Evolutionary conservation across 1,284 basidiomycete genomes (phyloP).

Genomic region (Ceratobasidium sp.): DNA sequence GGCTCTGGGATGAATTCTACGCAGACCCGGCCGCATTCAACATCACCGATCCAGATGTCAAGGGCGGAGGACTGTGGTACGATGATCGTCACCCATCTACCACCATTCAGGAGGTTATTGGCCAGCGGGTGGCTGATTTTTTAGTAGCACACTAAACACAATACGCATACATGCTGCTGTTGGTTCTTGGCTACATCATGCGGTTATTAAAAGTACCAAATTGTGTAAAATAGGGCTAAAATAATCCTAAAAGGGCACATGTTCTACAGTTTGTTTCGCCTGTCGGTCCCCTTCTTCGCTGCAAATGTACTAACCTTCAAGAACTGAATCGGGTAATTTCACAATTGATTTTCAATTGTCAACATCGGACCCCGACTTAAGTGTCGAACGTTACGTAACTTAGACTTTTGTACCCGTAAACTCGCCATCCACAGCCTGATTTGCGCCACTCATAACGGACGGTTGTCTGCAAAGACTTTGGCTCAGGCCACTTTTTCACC

Average conservation of each 20-base stretch:
- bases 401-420: conserved; percentile 11
- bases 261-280: too few species aligned
- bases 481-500: conserved; percentile 14
- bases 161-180: too few species aligned
- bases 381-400: conserved; percentile 25
- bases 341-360: not conserved
- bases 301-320: not conserved
- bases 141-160: not conserved
- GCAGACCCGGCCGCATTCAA: conserved; percentile 59
- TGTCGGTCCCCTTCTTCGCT: too few species aligned
- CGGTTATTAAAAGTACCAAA: too few species aligned
- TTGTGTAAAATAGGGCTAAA: too few species aligned
- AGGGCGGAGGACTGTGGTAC: conserved; percentile 63
- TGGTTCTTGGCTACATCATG: too few species aligned
- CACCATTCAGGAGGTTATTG: conserved; percentile 46
- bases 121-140: conserved; percentile 44
- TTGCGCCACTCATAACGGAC: conserved; percentile 37
- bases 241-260: too few species aligned
- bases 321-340: not conserved
- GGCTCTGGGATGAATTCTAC: conserved; percentile 61
- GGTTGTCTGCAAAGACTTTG: conserved; percentile 19
- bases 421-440: conserved; percentile 31
- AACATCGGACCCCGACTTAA: not conserved
- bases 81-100: conserved; percentile 47
- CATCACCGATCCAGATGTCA: conserved; percentile 52